Conservation (phyloP, 768 basidiomycete genomes). For the Paxillus rubicundulus region DNA sequence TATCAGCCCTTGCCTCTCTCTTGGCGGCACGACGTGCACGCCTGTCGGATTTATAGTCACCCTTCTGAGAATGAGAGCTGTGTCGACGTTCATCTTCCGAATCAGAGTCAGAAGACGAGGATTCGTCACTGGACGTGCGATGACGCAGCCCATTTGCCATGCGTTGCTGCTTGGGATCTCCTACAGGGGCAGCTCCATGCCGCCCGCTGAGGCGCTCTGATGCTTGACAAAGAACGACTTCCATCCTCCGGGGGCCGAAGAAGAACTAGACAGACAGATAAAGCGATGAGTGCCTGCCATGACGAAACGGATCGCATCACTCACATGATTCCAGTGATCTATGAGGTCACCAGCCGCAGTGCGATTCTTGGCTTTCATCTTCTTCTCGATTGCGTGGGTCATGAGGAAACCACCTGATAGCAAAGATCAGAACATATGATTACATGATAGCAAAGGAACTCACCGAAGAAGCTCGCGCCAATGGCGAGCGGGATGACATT, state of each 20-base stretch:
- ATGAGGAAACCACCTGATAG: slow-evolving; percentile 18
- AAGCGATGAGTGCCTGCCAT: not conserved
- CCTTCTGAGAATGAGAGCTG: not conserved
- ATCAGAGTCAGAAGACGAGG: slow-evolving; percentile 6
- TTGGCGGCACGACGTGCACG: slow-evolving; percentile 5
- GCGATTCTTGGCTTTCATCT: slow-evolving; percentile 37
- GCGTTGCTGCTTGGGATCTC: slow-evolving; percentile 17
- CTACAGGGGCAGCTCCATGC: slow-evolving; percentile 19
- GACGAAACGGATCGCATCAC: slow-evolving; percentile 1
- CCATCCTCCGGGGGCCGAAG: slow-evolving; percentile 45
- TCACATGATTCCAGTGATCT: slow-evolving; percentile 51
- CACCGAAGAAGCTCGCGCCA: slow-evolving; percentile 26
- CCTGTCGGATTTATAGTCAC: slow-evolving; percentile 3
- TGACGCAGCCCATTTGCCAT: slow-evolving; percentile 19
- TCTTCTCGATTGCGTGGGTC: slow-evolving; percentile 16
- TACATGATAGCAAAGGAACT: not conserved
- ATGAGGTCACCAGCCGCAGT: slow-evolving; percentile 40
- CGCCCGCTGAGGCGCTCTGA: slow-evolving; percentile 29
- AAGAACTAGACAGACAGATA: slow-evolving; percentile 37
- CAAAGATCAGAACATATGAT: not conserved
- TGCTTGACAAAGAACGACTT: slow-evolving; percentile 38
- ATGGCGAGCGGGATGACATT: slow-evolving; percentile 32
- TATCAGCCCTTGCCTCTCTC: slow-evolving; percentile 9
- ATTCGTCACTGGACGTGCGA: not conserved
- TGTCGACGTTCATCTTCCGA: slow-evolving; percentile 9